These are phyloP conservation scores for Candida sp. DNA, from an alignment of 1,139 yeast genomes.

Conservation along the genomic window DNA sequence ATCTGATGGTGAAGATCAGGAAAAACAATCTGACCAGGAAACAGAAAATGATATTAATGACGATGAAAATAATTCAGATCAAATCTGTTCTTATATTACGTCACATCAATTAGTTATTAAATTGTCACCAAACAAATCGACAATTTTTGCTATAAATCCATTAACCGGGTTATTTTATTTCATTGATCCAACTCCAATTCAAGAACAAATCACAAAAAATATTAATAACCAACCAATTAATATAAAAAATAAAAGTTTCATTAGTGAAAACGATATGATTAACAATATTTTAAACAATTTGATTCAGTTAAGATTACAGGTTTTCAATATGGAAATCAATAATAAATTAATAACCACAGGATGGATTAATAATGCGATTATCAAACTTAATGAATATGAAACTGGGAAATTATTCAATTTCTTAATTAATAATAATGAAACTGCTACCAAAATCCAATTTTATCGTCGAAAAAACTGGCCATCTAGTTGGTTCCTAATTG, in stretches of 20 bases:
- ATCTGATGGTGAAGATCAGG: neutral
- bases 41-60: slow-evolving; percentile 2
- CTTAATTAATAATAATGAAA: slow-evolving; percentile 6
- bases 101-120: slow-evolving; percentile 37
- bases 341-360: slow-evolving; percentile 60
- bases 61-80: slow-evolving; percentile 4
- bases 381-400: slow-evolving; percentile 42
- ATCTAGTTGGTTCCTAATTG: slow-evolving; percentile 63
- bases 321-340: slow-evolving; percentile 48
- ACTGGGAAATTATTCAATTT: slow-evolving; percentile 20
- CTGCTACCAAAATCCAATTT: slow-evolving; percentile 36
- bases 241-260: slow-evolving; percentile 13
- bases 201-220: slow-evolving; percentile 28
- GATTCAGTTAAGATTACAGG: slow-evolving; percentile 49
- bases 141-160: slow-evolving; percentile 42
- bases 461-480: slow-evolving; percentile 73
- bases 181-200: slow-evolving; percentile 40
- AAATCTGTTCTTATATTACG: slow-evolving; percentile 16
- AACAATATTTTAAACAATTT: slow-evolving; percentile 34
- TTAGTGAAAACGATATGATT: slow-evolving; percentile 30
- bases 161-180: slow-evolving; percentile 45
- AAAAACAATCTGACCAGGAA: neutral
- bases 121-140: slow-evolving; percentile 31
- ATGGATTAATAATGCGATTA: slow-evolving; percentile 61
- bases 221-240: slow-evolving; percentile 28